These are phyloP conservation scores for Talaromyces sp. DNA, from an alignment of 2,329 filamentous ascomycete genomes.

Conservation along the genomic window DNA sequence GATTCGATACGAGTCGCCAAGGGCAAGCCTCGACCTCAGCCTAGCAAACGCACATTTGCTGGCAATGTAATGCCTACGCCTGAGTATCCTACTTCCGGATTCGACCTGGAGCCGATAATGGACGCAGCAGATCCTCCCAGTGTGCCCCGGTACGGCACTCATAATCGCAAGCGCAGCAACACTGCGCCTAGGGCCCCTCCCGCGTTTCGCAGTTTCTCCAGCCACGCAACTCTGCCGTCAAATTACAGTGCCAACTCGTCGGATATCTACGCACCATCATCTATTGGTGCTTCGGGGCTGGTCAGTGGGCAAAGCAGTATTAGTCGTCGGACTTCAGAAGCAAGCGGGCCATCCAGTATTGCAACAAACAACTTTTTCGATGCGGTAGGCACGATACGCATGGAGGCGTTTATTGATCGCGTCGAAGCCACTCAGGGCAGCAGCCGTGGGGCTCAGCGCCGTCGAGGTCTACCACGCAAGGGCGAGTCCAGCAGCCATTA, in stretches of 20 bases:
- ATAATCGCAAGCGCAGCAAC: conserved; percentile 83
- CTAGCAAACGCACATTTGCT: conserved; percentile 35
- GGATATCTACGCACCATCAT: conserved; percentile 46
- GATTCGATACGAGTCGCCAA: conserved; percentile 90
- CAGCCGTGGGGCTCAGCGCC: conserved; percentile 14
- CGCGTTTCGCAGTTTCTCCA: conserved; percentile 74
- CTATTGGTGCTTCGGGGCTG: conserved; percentile 34
- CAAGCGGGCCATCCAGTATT: conserved; percentile 43
- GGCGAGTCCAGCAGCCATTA: conserved; percentile 12
- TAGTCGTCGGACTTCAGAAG: conserved; percentile 48
- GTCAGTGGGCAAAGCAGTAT: conserved; percentile 9
- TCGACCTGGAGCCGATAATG: conserved; percentile 27
- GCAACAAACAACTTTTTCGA: conserved; percentile 65
- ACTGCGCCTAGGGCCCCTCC: conserved; percentile 66
- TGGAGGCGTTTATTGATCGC: conserved; percentile 88
- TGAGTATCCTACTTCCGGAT: conserved; percentile 24
- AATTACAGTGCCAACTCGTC: conserved; percentile 52
- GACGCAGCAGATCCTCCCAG: conserved; percentile 46
- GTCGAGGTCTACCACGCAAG: conserved; percentile 12
- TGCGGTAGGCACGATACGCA: conserved; percentile 81
- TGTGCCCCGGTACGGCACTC: conserved; percentile 51
- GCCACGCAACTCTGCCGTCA: conserved; percentile 31
- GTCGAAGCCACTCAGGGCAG: conserved; percentile 25
- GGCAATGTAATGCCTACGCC: conserved; percentile 26
- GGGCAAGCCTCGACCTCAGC: conserved; percentile 49